Evolutionary conservation across 345 rosid genomes (phyloP).

Genomic region (Brassica juncea): DNA sequence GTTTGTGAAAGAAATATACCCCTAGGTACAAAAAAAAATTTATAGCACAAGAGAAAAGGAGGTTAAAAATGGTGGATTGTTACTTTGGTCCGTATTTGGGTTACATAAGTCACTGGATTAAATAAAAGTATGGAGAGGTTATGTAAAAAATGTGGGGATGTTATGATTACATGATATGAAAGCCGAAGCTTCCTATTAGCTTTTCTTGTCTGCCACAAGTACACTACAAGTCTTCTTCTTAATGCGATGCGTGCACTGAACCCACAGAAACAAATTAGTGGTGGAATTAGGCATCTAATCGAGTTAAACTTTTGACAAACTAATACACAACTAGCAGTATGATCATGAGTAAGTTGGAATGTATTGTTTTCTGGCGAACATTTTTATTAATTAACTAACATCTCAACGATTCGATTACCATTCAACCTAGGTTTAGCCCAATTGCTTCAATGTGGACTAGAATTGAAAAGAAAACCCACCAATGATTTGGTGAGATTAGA

Average conservation of each 20-base stretch:
- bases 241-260: slow-evolving; percentile 5
- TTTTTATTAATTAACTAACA: neutral
- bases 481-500: neutral
- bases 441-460: neutral
- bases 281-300: neutral
- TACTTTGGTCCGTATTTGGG: neutral
- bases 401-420: neutral
- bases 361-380: neutral
- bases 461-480: neutral
- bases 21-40: neutral
- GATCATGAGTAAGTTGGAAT: neutral
- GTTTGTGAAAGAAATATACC: neutral
- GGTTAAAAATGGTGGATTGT: neutral
- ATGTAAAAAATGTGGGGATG: neutral
- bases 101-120: neutral
- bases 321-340: neutral
- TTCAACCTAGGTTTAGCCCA: neutral
- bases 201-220: neutral
- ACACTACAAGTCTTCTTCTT: neutral
- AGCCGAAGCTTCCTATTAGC: neutral
- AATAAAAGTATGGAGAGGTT: neutral
- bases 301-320: neutral
- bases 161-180: neutral
- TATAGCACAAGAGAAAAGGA: neutral
- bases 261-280: neutral